A percentile compares a stretch with the other conserved stretches of the same genome.
phyloP scores from a whole-genome alignment of 164 flowering plant genomes.

The Stephania yunnanensis region DNA sequence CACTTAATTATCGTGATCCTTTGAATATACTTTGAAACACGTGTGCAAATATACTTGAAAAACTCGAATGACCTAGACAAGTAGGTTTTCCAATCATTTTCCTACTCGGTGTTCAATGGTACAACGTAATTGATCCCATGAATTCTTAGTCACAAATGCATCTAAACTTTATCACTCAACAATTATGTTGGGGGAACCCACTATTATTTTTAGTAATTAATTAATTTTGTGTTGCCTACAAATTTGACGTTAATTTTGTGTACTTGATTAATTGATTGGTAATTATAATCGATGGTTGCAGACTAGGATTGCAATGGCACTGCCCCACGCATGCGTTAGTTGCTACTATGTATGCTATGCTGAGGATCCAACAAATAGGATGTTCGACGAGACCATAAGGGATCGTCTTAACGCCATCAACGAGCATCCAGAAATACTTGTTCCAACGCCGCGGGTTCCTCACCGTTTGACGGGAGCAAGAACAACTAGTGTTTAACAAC shows the following conservation, averaged over 20 bases:
- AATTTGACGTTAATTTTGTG: background rate
- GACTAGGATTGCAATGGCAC: slow-evolving; percentile 92
- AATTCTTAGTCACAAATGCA: too few species aligned
- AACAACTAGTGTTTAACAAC: background rate
- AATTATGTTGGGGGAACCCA: background rate
- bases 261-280: background rate
- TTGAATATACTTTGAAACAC: too few species aligned
- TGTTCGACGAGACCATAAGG: slow-evolving; percentile 59
- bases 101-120: too few species aligned
- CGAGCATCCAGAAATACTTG: slow-evolving; percentile 41
- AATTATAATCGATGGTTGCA: slow-evolving; percentile 19
- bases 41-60: too few species aligned
- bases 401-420: slow-evolving; percentile 36
- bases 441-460: slow-evolving; percentile 65
- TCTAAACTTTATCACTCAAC: too few species aligned
- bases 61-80: too few species aligned
- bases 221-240: background rate
- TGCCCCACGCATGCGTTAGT: slow-evolving; percentile 92
- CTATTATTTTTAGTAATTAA: background rate
- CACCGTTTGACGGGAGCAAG: slow-evolving; percentile 14
- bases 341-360: slow-evolving; percentile 89
- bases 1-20: too few species aligned
- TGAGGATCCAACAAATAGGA: slow-evolving; percentile 54
- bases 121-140: too few species aligned
- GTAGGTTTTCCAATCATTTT: too few species aligned